Percentiles rank a stretch among this genome's conserved stretches.
phyloP scores from a whole-genome alignment of 2,329 filamentous ascomycete species.

The Hymenoscyphus salicellus region DNA sequence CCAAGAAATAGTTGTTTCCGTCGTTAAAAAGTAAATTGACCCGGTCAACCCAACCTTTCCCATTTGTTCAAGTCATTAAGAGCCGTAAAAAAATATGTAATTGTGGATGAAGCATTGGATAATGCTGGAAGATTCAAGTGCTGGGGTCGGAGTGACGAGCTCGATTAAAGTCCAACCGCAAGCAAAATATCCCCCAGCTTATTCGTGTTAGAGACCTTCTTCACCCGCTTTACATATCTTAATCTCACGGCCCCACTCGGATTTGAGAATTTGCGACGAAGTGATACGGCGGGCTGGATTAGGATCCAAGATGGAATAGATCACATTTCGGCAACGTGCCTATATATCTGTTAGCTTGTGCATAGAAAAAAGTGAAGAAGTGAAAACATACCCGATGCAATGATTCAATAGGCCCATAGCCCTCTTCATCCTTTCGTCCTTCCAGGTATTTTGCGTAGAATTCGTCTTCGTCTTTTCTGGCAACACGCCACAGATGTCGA shows the following conservation, averaged over 20 bases:
- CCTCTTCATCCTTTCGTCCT: slow-evolving; percentile 88
- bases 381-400: slow-evolving; percentile 75
- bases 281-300: slow-evolving; percentile 90
- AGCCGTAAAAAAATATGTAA: slow-evolving; percentile 6
- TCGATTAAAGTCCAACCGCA: slow-evolving; percentile 19
- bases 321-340: slow-evolving; percentile 97
- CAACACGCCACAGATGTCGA: slow-evolving; percentile 92
- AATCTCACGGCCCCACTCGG: slow-evolving; percentile 97
- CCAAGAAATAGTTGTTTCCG: neutral
- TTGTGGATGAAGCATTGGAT: neutral
- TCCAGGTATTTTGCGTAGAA: slow-evolving; percentile 95
- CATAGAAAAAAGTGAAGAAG: neutral
- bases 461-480: slow-evolving; percentile 94
- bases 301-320: slow-evolving; percentile 96
- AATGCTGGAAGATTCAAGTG: slow-evolving; percentile 10
- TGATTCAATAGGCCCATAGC: slow-evolving; percentile 94
- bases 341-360: slow-evolving; percentile 39
- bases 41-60: neutral
- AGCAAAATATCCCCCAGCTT: slow-evolving; percentile 18
- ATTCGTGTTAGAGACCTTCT: slow-evolving; percentile 71
- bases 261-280: slow-evolving; percentile 93
- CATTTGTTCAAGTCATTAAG: slow-evolving; percentile 9
- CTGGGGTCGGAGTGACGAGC: slow-evolving; percentile 13
- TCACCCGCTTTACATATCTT: slow-evolving; percentile 95
- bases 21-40: neutral